Conservation (phyloP, 768 basidiomycete genomes). For the Mycena vitilis region DNA sequence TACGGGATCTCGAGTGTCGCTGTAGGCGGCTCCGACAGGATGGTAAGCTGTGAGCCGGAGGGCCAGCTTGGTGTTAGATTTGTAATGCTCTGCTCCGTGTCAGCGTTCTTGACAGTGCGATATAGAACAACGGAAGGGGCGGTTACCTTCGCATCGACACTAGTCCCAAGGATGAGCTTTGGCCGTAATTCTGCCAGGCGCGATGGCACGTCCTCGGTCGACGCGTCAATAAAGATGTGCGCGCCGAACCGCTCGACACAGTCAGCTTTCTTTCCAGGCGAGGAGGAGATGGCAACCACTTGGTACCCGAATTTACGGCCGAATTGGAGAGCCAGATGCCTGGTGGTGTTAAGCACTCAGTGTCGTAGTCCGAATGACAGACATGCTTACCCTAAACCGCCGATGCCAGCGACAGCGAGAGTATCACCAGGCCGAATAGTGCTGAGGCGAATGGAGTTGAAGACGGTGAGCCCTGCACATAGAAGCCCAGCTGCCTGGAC, state of each 20-base stretch:
- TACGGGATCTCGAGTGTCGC: constrained; percentile 14
- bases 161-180: constrained; percentile 49
- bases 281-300: constrained; percentile 48
- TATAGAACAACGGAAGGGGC: too few relatives aligned
- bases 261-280: constrained; percentile 45
- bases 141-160: constrained; percentile 40
- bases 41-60: constrained; percentile 28
- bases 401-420: constrained; percentile 53
- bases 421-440: constrained; percentile 45
- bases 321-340: constrained; percentile 50
- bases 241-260: constrained; percentile 50
- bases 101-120: too few relatives aligned
- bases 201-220: constrained; percentile 42
- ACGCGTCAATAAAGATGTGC: constrained; percentile 49
- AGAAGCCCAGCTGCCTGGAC: constrained; percentile 44
- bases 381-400: constrained; percentile 30
- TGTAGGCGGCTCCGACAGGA: neutral
- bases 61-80: constrained; percentile 33
- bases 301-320: constrained; percentile 50
- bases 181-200: constrained; percentile 53
- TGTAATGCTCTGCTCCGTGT: constrained; percentile 27
- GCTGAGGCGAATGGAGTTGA: constrained; percentile 47
- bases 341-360: constrained; percentile 31
- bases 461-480: constrained; percentile 54
- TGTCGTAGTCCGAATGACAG: too few relatives aligned